These are phyloP conservation scores for Paratinospora sagittata DNA, from an alignment of 164 flowering plant genomes.

Conservation along the genomic window DNA sequence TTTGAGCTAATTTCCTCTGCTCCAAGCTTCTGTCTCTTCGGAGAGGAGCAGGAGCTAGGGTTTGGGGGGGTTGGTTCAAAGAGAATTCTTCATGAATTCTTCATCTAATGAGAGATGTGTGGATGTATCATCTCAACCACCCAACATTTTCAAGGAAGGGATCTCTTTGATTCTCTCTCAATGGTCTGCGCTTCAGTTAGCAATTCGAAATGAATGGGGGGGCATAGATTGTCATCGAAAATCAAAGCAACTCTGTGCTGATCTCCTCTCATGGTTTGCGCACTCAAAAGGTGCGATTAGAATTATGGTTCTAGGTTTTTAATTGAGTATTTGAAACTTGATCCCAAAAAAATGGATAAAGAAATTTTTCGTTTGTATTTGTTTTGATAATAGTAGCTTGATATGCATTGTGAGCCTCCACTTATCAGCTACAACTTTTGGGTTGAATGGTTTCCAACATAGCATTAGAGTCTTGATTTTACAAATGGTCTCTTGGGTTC, in stretches of 20 bases:
- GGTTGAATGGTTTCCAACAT: too few species aligned
- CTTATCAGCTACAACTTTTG: too few species aligned
- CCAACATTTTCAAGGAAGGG: conserved; percentile 14
- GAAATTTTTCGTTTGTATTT: too few species aligned
- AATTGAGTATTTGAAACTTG: neutral
- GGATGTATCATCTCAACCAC: neutral
- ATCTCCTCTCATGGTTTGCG: conserved; percentile 27
- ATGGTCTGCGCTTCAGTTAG: conserved; percentile 44
- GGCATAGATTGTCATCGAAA: conserved; percentile 34
- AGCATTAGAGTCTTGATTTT: too few species aligned
- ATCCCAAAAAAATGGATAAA: too few species aligned
- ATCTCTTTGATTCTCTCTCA: conserved; percentile 21
- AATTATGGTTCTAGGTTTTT: neutral
- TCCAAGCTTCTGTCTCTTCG: neutral
- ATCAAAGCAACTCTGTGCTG: conserved; percentile 22
- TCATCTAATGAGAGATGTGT: conserved; percentile 7
- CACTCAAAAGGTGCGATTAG: conserved; percentile 24
- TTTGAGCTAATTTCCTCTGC: neutral
- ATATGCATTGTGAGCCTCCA: too few species aligned
- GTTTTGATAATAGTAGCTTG: too few species aligned
- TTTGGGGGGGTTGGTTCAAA: neutral
- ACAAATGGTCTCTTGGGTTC: too few species aligned
- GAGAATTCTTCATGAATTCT: conserved; percentile 8
- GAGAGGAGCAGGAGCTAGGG: neutral
- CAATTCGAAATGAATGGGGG: conserved; percentile 42